Conservation (phyloP, 768 basidiomycete species). For the Clitopilus passeckerianus region DNA sequence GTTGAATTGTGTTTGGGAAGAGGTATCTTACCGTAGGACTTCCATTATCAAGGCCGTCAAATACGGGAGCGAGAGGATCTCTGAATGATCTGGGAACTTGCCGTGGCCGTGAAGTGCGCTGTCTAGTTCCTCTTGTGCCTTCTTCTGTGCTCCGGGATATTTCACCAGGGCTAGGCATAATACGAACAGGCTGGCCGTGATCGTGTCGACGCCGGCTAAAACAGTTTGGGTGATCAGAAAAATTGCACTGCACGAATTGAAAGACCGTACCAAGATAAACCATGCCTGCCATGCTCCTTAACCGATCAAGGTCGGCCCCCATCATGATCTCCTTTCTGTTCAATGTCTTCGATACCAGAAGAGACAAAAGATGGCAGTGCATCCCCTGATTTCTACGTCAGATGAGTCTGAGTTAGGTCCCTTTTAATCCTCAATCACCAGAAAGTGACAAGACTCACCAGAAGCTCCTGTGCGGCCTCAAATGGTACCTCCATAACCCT, state of each 20-base stretch:
- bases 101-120: slow-evolving; percentile 27
- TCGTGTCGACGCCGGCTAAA: slow-evolving; percentile 46
- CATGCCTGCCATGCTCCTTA: too few species aligned
- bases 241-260: too few species aligned
- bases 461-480: slow-evolving; percentile 8
- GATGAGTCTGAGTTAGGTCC: not conserved
- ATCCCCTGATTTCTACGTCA: not conserved
- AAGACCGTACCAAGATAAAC: not conserved
- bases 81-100: slow-evolving; percentile 38
- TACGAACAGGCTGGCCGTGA: slow-evolving; percentile 39
- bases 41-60: slow-evolving; percentile 43
- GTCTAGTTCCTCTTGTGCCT: slow-evolving; percentile 50
- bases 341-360: not conserved
- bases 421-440: not conserved
- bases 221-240: not conserved
- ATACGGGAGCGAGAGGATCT: slow-evolving; percentile 40
- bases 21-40: slow-evolving; percentile 33
- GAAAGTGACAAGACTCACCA: slow-evolving; percentile 9
- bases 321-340: not conserved
- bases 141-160: slow-evolving; percentile 42
- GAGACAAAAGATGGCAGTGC: not conserved
- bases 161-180: slow-evolving; percentile 52
- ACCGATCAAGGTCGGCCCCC: too few species aligned
- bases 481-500: slow-evolving; percentile 20
- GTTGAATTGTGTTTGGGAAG: not conserved